These are phyloP conservation scores for Fusarium miscanthi DNA, from an alignment of 2,329 filamentous ascomycete genomes.

Conservation along the genomic window DNA sequence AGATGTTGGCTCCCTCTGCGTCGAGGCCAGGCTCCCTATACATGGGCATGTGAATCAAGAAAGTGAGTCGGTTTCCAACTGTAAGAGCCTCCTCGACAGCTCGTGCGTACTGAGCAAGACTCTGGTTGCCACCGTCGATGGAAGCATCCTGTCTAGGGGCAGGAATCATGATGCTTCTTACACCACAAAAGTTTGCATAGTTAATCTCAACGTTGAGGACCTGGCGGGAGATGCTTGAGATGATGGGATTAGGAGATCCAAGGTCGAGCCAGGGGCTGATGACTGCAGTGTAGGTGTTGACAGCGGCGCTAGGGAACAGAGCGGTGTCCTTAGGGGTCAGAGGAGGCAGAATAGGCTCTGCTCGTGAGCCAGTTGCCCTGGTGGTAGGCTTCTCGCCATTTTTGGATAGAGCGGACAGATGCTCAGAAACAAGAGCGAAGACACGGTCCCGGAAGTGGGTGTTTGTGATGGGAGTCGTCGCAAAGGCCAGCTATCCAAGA, in stretches of 20 bases:
- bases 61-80: constrained; percentile 79
- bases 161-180: constrained; percentile 83
- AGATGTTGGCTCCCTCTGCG: constrained; percentile 63
- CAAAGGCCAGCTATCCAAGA: constrained; percentile 75
- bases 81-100: constrained; percentile 83
- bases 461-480: constrained; percentile 83
- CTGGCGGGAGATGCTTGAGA: constrained; percentile 88
- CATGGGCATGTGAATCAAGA: constrained; percentile 87
- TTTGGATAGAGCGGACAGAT: constrained; percentile 61
- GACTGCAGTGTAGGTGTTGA: constrained; percentile 80
- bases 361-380: constrained; percentile 58
- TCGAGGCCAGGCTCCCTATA: constrained; percentile 75
- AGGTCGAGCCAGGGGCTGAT: constrained; percentile 95
- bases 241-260: constrained; percentile 81
- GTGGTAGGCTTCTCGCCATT: constrained; percentile 53
- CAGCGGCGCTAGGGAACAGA: constrained; percentile 73
- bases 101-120: constrained; percentile 81
- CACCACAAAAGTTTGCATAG: constrained; percentile 95
- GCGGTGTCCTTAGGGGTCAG: constrained; percentile 84
- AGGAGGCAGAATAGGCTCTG: constrained; percentile 71
- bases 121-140: constrained; percentile 60
- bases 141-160: constrained; percentile 76
- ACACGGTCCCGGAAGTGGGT: constrained; percentile 76
- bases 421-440: constrained; percentile 67
- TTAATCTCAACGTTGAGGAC: constrained; percentile 90